A percentile compares a stretch with the other conserved stretches of the same genome.
phyloP scores from a whole-genome alignment of 1,284 basidiomycete genomes.

The Heterobasidion parviporum region DNA sequence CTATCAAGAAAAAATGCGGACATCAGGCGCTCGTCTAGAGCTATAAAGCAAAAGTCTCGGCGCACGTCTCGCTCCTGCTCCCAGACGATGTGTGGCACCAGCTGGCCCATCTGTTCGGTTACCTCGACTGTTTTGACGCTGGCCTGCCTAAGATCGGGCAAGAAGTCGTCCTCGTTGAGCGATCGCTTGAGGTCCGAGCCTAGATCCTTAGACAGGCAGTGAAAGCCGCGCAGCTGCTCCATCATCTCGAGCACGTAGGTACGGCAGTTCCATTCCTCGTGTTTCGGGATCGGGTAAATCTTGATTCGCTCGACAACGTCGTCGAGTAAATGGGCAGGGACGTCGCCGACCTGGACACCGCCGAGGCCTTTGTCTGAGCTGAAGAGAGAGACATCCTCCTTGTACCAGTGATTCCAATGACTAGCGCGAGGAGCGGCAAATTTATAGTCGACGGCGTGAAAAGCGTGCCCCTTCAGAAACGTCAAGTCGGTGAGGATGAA shows the following conservation, averaged over 20 bases:
- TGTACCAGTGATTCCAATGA: background rate
- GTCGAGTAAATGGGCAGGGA: too few relatives aligned
- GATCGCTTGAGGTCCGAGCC: background rate
- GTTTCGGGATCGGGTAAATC: background rate
- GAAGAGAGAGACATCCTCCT: background rate
- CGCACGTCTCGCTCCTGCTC: too few relatives aligned
- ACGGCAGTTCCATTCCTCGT: background rate
- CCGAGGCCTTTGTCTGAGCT: background rate
- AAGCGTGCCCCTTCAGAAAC: too few relatives aligned
- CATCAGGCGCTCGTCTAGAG: too few relatives aligned
- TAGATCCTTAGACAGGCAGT: background rate
- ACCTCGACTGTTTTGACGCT: background rate
- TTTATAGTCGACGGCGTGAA: too few relatives aligned
- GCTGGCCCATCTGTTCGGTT: background rate
- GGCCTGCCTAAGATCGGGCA: background rate
- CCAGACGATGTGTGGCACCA: background rate
- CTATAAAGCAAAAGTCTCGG: too few relatives aligned
- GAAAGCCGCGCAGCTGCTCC: background rate
- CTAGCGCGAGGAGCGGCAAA: background rate
- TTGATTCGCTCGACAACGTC: background rate
- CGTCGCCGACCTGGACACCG: background rate
- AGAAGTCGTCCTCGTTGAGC: background rate
- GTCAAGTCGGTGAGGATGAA: background rate
- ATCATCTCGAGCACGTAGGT: background rate
- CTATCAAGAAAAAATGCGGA: too few relatives aligned